A percentile compares a stretch with the other conserved stretches of the same genome.
Evolutionary conservation across 176 grass and related monocot genomes (phyloP).

Genomic region (Tillandsia leiboldiana): DNA sequence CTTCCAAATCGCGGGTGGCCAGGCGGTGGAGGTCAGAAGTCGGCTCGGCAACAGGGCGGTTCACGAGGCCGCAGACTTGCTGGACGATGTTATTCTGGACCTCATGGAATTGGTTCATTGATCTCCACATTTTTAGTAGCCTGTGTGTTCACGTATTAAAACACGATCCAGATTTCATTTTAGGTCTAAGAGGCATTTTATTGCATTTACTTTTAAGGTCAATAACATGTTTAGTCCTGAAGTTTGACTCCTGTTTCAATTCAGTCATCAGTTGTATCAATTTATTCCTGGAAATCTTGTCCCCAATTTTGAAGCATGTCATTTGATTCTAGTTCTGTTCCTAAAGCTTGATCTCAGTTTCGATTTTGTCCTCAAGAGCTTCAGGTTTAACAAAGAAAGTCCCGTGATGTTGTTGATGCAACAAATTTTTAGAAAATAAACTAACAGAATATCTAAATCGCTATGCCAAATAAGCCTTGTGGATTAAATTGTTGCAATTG

Average conservation of each 20-base stretch:
- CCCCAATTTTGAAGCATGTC: too few species aligned
- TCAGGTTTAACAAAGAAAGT: not conserved
- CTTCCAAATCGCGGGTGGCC: conserved; percentile 87
- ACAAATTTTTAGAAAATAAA: too few species aligned
- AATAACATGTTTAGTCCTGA: too few species aligned
- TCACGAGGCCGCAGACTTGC: conserved; percentile 85
- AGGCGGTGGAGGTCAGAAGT: conserved; percentile 88
- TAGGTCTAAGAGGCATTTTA: not conserved
- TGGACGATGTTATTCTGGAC: conserved; percentile 83
- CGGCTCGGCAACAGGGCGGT: conserved; percentile 54
- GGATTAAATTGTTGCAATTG: not conserved
- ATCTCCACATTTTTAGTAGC: conserved; percentile 91
- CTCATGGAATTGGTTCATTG: conserved; percentile 87
- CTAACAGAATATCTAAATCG: too few species aligned
- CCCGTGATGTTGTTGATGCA: too few species aligned
- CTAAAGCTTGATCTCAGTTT: not conserved
- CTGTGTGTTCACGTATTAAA: conserved; percentile 28
- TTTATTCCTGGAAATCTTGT: too few species aligned
- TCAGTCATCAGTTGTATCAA: too few species aligned
- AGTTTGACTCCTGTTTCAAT: too few species aligned
- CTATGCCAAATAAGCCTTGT: too few species aligned
- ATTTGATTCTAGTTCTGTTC: too few species aligned
- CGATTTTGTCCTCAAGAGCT: not conserved
- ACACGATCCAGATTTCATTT: not conserved
- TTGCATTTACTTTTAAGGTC: too few species aligned